Percentiles rank a stretch among this genome's conserved stretches.
These are phyloP conservation scores for Rhododendron henanense DNA, from an alignment of 148 eudicot species.

Conservation along the genomic window DNA sequence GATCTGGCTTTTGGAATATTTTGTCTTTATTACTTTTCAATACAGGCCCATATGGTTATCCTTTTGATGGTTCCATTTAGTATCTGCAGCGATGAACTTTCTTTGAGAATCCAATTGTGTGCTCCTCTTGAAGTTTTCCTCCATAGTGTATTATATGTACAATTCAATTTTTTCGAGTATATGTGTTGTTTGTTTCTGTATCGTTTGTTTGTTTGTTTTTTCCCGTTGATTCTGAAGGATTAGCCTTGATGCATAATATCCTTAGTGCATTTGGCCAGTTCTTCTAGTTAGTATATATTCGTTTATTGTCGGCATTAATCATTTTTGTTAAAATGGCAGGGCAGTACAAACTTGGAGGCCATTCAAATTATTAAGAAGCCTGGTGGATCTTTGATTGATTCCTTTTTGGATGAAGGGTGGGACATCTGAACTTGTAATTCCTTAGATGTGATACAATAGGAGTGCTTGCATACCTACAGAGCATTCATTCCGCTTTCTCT, in stretches of 20 bases:
- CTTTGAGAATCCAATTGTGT: not conserved
- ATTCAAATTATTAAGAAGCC: slow-evolving; percentile 98
- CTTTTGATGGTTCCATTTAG: not conserved
- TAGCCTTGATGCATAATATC: not conserved
- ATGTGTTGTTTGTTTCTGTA: not conserved
- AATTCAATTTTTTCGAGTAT: not conserved
- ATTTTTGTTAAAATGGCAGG: slow-evolving; percentile 48
- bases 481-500: not conserved
- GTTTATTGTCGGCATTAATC: not conserved
- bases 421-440: not conserved
- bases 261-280: not conserved
- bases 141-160: not conserved
- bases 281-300: not conserved
- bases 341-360: slow-evolving; percentile 93
- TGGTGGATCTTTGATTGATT: slow-evolving; percentile 92
- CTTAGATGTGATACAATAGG: not conserved
- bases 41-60: not conserved
- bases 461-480: not conserved
- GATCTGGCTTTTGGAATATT: not conserved
- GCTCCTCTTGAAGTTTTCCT: not conserved
- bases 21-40: not conserved
- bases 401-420: slow-evolving; percentile 93
- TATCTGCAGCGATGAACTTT: not conserved
- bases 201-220: not conserved
- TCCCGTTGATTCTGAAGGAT: not conserved